A percentile compares a stretch with the other conserved stretches of the same genome.
Evolutionary conservation across 805 yeast genomes (phyloP).

Genomic region (Blastobotrys muscicola): DNA sequence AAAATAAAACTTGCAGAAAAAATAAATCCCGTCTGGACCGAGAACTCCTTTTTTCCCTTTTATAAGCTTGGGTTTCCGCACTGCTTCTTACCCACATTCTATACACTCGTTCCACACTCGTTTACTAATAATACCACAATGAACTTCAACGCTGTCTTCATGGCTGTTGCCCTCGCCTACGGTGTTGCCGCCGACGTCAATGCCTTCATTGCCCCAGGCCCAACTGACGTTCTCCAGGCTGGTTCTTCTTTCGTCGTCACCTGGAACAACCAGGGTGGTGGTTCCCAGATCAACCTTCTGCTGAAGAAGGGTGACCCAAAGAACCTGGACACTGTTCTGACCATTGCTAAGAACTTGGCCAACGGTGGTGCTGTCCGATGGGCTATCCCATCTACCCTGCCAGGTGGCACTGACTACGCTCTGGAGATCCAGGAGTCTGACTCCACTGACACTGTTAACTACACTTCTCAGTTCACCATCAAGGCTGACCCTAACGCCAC

Average conservation of each 20-base stretch:
- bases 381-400: conserved; percentile 26
- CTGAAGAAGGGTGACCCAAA: conserved; percentile 26
- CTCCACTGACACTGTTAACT: conserved; percentile 25
- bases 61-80: not conserved
- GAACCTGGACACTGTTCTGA: conserved; percentile 25
- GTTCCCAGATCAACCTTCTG: conserved; percentile 24
- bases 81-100: not conserved
- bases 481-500: conserved; percentile 15
- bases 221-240: conserved; percentile 21
- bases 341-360: conserved; percentile 25
- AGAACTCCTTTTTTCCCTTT: not conserved
- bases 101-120: conserved; percentile 1
- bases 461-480: conserved; percentile 27
- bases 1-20: not conserved
- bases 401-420: conserved; percentile 26
- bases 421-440: conserved; percentile 25
- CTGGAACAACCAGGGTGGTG: conserved; percentile 27
- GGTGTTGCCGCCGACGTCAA: conserved; percentile 17
- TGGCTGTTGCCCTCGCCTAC: conserved; percentile 5
- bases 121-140: conserved; percentile 3
- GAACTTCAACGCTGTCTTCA: conserved; percentile 9
- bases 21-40: not conserved
- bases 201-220: conserved; percentile 26
- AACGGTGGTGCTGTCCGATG: conserved; percentile 32
- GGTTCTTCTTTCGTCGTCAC: conserved; percentile 23